Base-by-base conservation (phyloP, 2,329 filamentous ascomycete genomes). In the Epichloe glyceriae region DNA sequence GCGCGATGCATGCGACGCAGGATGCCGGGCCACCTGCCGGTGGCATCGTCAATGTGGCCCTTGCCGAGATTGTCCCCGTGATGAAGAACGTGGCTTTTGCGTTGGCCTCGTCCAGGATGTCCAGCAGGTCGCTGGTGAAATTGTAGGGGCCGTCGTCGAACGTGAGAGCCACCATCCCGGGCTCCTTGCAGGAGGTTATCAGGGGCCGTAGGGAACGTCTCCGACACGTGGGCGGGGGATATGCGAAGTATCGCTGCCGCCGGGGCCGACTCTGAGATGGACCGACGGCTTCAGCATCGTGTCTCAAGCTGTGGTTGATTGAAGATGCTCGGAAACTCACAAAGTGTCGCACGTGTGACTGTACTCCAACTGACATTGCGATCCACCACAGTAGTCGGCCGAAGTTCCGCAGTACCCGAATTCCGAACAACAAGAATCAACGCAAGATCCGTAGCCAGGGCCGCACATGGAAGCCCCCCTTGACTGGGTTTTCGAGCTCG, bases 61-160 rank as follows among this genome's bases (percentile, higher is more conserved):
- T 70, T 73, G 48, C 61, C 65, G 4, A 60, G 58, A 56, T 70
- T 71, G 58, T 69, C 0, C 69, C 70, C 0, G 66, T 64, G 43
- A 73, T 61, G 57, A 73, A 74, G 57, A 67, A 70, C 20, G 70
- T 72, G 6, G 65, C 69, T 45, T 63, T 66, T 49, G 63, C 58
- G 5, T 62, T 44, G 33, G 60, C 56, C 4, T 59, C 42, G 20
- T 62, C 59, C 12, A 72, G 54, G 1, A 66, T 47, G 51, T 72
- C 65, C 22, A 76, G 66, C 5, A 76, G 57, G 10, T 61, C 58
- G 6, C 56, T 54, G 4, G 73, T 76, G 56, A 67, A 73, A 3
- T 54, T 50, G 52, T 63, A 70, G 0, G 73, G 73, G 0, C 72
- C 72, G 48, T 75, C 73, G 54, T 75, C 73, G 55, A 69, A 73